These are phyloP conservation scores for Venustampulla echinocandica DNA, from an alignment of 495 filamentous ascomycete genomes.

Conservation along the genomic window DNA sequence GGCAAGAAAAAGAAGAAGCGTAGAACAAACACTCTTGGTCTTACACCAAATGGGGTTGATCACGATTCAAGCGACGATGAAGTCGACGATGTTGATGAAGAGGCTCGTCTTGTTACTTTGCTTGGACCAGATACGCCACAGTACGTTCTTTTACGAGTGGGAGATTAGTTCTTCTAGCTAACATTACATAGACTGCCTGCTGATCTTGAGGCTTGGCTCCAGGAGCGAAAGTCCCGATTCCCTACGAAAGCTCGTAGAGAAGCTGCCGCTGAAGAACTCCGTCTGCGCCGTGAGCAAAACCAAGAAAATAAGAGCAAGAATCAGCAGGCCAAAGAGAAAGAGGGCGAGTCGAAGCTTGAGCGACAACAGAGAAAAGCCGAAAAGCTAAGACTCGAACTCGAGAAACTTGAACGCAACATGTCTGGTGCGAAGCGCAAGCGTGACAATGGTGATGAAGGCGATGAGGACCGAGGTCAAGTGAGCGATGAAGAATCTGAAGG, in stretches of 20 bases:
- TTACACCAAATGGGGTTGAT: constrained; percentile 66
- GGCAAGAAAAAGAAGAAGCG: constrained; percentile 65
- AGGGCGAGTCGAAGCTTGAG: constrained; percentile 32
- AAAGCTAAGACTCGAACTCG: constrained; percentile 40
- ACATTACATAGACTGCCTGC: constrained; percentile 38
- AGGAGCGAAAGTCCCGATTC: constrained; percentile 66
- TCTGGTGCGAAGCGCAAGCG: constrained; percentile 42
- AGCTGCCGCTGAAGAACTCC: constrained; percentile 35
- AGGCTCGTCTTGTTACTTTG: constrained; percentile 39
- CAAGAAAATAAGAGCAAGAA: constrained; percentile 9
- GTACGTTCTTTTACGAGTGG: constrained; percentile 14
- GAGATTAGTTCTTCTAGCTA: constrained; percentile 25
- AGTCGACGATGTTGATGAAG: constrained; percentile 60
- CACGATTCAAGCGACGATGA: constrained; percentile 68
- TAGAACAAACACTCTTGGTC: constrained; percentile 67
- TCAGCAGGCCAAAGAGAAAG: constrained; percentile 15
- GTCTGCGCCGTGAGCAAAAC: constrained; percentile 19
- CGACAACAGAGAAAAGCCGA: constrained; percentile 37
- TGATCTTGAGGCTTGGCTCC: constrained; percentile 75
- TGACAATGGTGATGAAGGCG: constrained; percentile 46
- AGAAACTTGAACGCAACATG: constrained; percentile 39
- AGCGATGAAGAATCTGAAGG: constrained; percentile 27
- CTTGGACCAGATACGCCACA: constrained; percentile 27
- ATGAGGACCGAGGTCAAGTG: constrained; percentile 35
- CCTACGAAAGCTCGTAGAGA: constrained; percentile 61